Base-by-base conservation (phyloP, 169 alveolate genomes). In the Cryptosporidium bovis region DNA sequence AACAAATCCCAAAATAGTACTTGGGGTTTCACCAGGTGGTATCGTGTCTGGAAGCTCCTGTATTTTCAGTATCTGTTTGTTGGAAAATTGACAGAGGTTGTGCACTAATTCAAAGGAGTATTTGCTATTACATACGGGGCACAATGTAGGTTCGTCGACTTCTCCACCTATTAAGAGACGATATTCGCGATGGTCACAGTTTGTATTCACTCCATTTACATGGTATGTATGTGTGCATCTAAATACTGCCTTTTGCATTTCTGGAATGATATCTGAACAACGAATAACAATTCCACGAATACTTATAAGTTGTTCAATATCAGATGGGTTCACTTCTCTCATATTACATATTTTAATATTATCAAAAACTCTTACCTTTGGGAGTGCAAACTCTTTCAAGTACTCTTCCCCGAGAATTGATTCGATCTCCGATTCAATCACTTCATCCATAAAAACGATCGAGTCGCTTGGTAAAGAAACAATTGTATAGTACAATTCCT, bases 211-310 rank as follows among this genome's bases (percentile, higher is more conserved):
- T 8, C 97, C 97, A 2, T 96, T 95, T 10, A 62, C 56, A 20
- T 58, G 44, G 56, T 77, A 77, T 10, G 69, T 44, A 40, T 71
- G 58, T 15, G 87, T 77, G 68, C 99, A 98, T 83, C 96, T 93
- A 90, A 98, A 98, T 29, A 95, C 96, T 1, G 99, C 99, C 92
- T 95, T 95, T 34, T 98, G 95, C 99, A 98, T 98, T 92, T 97
- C 99, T 7, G 99, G 99, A 46, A 96, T 93, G 27, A 98, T 93
- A 82, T 97, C 98, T 12, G 99, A 95, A 53, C 96, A 93, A 67
- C 99, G 95, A 48, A 97, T 97, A 3, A 98, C 98, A 13, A 97
- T 96, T 46, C 99, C 99, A 64, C 94, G 92, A n/a, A 98, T 92
- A n/a, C 98, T 94, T 6, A 98, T 96, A 53, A 97, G 93, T 71